Evolutionary conservation across 345 rosid species (phyloP).

Genomic region (Eucalyptus microcorys): DNA sequence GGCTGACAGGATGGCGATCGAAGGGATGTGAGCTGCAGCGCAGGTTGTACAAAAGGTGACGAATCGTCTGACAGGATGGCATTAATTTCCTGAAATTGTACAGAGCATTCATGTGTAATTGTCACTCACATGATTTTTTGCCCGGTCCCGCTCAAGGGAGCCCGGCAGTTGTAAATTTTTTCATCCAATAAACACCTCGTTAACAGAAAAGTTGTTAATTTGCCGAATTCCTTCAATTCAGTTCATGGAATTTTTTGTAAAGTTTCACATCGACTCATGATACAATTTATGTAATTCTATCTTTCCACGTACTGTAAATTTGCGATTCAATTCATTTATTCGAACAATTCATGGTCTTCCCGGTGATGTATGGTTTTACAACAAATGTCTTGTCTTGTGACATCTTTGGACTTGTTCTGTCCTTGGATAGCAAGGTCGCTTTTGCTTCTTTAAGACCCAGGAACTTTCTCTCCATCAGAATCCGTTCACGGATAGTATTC

Average conservation of each 20-base stretch:
- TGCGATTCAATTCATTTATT: background rate
- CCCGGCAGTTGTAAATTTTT: conserved; percentile 35
- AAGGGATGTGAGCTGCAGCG: conserved; percentile 2
- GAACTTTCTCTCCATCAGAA: background rate
- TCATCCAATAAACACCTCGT: conserved; percentile 16
- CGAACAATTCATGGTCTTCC: background rate
- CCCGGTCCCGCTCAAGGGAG: background rate
- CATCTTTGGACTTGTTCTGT: background rate
- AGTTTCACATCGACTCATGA: background rate
- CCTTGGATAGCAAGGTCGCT: background rate
- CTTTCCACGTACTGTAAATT: background rate
- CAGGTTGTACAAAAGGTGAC: background rate
- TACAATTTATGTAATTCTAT: background rate
- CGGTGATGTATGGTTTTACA: background rate
- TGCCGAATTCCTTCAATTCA: background rate
- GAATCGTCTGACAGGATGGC: conserved; percentile 4
- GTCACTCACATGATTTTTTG: conserved; percentile 31
- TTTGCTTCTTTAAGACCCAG: background rate
- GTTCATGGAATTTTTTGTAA: background rate
- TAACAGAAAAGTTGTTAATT: background rate
- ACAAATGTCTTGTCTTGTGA: background rate
- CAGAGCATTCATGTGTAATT: conserved; percentile 17
- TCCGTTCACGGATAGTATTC: background rate
- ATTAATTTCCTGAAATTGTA: conserved; percentile 13
- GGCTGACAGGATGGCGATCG: conserved; percentile 1